A percentile compares a stretch with the other conserved stretches of the same genome.
These are phyloP conservation scores for Fusarium verticillioides DNA, from an alignment of 2,329 filamentous ascomycete species.

Conservation along the genomic window DNA sequence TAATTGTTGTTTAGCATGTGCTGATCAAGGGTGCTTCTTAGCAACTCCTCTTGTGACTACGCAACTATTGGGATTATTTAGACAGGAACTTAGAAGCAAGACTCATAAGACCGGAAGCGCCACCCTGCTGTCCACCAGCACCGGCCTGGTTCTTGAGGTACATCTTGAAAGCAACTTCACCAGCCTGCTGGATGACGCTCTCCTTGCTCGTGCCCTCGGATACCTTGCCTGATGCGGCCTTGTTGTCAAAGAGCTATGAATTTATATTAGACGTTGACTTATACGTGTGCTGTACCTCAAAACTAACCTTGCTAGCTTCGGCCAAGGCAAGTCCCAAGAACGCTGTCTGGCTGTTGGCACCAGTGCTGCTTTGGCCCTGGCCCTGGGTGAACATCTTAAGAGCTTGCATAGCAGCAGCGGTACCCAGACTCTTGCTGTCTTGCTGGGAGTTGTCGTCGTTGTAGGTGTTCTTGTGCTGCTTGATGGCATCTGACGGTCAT, in stretches of 20 bases:
- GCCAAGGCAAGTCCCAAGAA: constrained; percentile 89
- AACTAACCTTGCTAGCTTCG: constrained; percentile 79
- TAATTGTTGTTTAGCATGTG: not conserved
- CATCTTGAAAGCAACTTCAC: constrained; percentile 89
- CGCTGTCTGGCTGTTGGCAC: constrained; percentile 73
- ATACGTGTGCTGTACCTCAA: no score
- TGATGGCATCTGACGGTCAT: constrained; percentile 67
- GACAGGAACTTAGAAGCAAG: constrained; percentile 61
- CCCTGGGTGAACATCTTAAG: constrained; percentile 80
- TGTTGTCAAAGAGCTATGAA: constrained; percentile 67
- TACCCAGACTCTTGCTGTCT: constrained; percentile 68
- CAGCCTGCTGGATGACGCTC: constrained; percentile 80
- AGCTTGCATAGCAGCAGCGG: constrained; percentile 83
- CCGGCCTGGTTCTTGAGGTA: constrained; percentile 78
- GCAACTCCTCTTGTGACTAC: not conserved
- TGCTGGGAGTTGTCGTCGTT: constrained; percentile 59
- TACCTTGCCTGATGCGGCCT: constrained; percentile 64
- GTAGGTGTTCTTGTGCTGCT: constrained; percentile 81
- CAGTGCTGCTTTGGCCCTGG: constrained; percentile 51
- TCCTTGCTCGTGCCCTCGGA: constrained; percentile 77
- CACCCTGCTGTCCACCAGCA: constrained; percentile 55
- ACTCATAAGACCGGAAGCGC: constrained; percentile 52
- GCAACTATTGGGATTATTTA: not conserved
- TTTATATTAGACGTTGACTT: constrained; percentile 10
- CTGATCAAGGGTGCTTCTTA: not conserved